Base-by-base conservation (phyloP, 2,329 filamentous ascomycete genomes). In the Arthroderma sp. region DNA sequence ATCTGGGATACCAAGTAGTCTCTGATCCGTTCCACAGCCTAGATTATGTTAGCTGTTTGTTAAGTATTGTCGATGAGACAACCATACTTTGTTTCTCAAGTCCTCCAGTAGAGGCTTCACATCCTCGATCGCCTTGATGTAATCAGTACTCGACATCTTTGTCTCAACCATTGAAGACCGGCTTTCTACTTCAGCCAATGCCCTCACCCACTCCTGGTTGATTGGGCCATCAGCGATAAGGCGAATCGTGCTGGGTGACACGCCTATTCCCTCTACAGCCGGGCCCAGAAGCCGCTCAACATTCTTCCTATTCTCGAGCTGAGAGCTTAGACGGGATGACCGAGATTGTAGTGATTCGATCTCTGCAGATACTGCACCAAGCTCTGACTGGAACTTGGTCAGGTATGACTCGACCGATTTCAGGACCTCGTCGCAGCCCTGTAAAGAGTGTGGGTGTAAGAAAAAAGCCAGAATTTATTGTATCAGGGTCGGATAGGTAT, bases 1-100 rank as follows among this genome's bases (percentile, higher is more conserved):
- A 98, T 91, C 61, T 96, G 89, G 10, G 85, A 77, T 8, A 98
- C 91, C 33, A 98, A 73, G 57, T 94, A 93, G 62, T 98, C 91
- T 47, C 93, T 77, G 61, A 96, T 94, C 46, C 91, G 79, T 64
- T 95, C 87, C 29, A 94, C 73, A n/a, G 88, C 89, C 79, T 83
- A 45, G 42, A 1, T 29, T 40, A 15, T 53, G 41, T 44, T 42
- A 38, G 10, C 31, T 22, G 15, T 22, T 22, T 22, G 15, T 22
- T 22, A 22, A 31, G 47, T 22, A 29, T 4, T 31, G n/a, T 31
- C 15, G 15, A 22, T 22, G 1, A 22, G 15, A 22, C 15, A n/a
- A 4, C 5, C 60, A 49, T 62, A 83, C 82, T 69, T 91, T 94
- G 44, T 83, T 76, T 15, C 81, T 85, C 32, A 98, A 71, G 60